phyloP scores from a whole-genome alignment of 2,329 filamentous ascomycete genomes.

The Paecilomyces variotii region DNA sequence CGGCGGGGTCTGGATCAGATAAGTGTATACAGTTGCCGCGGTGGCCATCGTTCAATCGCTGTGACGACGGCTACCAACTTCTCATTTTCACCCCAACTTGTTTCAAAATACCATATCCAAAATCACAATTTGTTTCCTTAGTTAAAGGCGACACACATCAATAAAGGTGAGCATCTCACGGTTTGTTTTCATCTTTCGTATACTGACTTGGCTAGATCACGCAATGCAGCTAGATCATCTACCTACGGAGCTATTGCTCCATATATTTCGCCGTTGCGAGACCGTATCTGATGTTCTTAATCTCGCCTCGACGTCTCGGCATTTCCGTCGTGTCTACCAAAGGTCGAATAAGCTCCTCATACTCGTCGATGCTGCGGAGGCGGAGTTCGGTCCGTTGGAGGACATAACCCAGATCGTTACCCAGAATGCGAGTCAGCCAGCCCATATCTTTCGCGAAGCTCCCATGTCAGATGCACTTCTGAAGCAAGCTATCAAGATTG shows the following conservation, averaged over 20 bases:
- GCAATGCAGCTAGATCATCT: conserved; percentile 48
- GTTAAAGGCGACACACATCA: not conserved
- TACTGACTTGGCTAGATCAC: conserved; percentile 1
- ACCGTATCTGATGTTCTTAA: conserved; percentile 47
- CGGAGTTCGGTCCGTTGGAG: conserved; percentile 50
- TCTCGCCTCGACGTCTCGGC: conserved; percentile 47
- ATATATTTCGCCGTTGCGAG: conserved; percentile 47
- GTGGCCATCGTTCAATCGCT: conserved; percentile 12
- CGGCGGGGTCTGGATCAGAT: conserved; percentile 23
- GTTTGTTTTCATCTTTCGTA: not conserved
- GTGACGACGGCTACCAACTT: conserved; percentile 6
- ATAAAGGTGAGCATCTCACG: not conserved
- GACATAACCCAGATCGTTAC: conserved; percentile 54
- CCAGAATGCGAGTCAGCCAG: conserved; percentile 52
- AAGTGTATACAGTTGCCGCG: conserved; percentile 10
- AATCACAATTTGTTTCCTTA: not conserved
- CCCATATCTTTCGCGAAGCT: conserved; percentile 45
- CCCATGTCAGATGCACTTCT: conserved; percentile 49
- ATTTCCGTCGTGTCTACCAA: conserved; percentile 45
- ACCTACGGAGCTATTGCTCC: conserved; percentile 51
- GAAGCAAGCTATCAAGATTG: conserved; percentile 47
- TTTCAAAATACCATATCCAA: not conserved
- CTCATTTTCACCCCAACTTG: not conserved
- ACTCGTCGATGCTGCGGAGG: conserved; percentile 45
- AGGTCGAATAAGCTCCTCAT: conserved; percentile 49